Conservation (phyloP, 1,139 yeast species). For the Debaryomyces psychrophilus region DNA sequence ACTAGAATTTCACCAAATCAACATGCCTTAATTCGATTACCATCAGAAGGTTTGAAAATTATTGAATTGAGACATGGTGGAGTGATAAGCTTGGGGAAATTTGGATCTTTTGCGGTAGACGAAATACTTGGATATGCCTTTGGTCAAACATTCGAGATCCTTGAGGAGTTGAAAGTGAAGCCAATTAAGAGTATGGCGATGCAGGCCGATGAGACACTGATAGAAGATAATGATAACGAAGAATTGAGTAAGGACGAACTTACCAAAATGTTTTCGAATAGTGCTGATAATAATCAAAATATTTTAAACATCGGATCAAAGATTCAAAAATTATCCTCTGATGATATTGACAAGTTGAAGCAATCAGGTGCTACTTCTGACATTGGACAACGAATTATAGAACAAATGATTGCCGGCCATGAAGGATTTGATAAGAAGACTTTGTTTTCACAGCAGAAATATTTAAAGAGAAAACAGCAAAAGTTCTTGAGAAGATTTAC, state of each 20-base stretch:
- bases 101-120: constrained; percentile 79
- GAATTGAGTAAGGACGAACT: constrained; percentile 42
- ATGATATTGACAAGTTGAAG: constrained; percentile 81
- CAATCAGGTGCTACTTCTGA: constrained; percentile 61
- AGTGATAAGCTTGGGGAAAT: constrained; percentile 78
- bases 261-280: constrained; percentile 44
- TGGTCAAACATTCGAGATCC: constrained; percentile 89
- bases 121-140: constrained; percentile 78
- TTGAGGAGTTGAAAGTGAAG: constrained; percentile 55
- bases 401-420: constrained; percentile 80
- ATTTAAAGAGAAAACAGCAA: constrained; percentile 85
- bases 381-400: constrained; percentile 80
- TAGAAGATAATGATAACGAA: constrained; percentile 26
- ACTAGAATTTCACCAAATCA: constrained; percentile 47
- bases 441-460: constrained; percentile 86
- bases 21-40: constrained; percentile 71
- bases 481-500: constrained; percentile 87
- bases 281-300: constrained; percentile 69
- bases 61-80: constrained; percentile 65
- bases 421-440: constrained; percentile 89
- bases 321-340: constrained; percentile 72
- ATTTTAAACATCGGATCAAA: constrained; percentile 73
- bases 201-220: constrained; percentile 28
- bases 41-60: constrained; percentile 77
- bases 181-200: constrained; percentile 46